These are phyloP conservation scores for Carex littledalei DNA, from an alignment of 176 grass and related monocot species.

Conservation along the genomic window DNA sequence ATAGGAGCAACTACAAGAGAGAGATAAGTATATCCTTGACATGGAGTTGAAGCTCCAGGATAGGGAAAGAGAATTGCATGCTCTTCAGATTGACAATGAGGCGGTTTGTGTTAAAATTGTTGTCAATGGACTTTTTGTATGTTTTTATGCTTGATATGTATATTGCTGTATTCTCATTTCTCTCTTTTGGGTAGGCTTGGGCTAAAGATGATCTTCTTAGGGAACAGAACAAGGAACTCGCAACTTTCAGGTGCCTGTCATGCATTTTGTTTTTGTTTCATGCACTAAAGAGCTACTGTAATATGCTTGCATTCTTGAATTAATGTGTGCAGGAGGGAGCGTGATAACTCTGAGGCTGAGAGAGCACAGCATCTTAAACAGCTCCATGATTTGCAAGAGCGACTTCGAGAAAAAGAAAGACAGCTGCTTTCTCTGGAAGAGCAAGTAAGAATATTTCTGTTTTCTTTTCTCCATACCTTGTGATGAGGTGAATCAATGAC, in stretches of 20 bases:
- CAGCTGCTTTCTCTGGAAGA: conserved; percentile 83
- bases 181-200: conserved; percentile 60
- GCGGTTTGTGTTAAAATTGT: conserved; percentile 45
- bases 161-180: not conserved
- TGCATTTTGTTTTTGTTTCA: not conserved
- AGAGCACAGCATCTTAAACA: conserved; percentile 83
- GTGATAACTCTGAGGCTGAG: conserved; percentile 86
- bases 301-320: not conserved
- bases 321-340: conserved; percentile 69
- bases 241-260: conserved; percentile 54
- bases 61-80: conserved; percentile 65
- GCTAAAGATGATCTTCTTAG: conserved; percentile 95
- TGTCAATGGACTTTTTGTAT: not conserved
- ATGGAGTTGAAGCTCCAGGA: conserved; percentile 81
- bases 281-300: not conserved
- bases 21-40: conserved; percentile 82
- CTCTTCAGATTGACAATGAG: conserved; percentile 90
- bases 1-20: conserved; percentile 92
- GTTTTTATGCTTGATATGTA: not conserved
- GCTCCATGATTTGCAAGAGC: conserved; percentile 89
- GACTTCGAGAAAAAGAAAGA: conserved; percentile 71
- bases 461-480: conserved; percentile 17
- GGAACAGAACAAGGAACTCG: conserved; percentile 94
- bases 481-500: not conserved
- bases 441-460: conserved; percentile 52